phyloP scores from a whole-genome alignment of 345 rosid species.

The Acer saccharum region DNA sequence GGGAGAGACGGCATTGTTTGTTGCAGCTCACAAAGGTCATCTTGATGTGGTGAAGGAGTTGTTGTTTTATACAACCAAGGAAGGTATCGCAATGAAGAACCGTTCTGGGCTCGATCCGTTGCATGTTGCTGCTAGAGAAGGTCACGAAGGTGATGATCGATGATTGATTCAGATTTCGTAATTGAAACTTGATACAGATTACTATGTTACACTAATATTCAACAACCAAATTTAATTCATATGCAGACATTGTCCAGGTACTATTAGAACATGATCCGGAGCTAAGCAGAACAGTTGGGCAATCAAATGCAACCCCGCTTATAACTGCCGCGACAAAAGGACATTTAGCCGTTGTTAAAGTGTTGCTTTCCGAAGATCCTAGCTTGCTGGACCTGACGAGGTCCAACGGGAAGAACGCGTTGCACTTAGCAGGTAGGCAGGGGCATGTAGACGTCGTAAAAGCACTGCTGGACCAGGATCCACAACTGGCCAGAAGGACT shows the following conservation, averaged over 20 bases:
- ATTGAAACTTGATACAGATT: neutral
- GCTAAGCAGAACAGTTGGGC: slow-evolving; percentile 71
- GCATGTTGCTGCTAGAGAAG: slow-evolving; percentile 84
- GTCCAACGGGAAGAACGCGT: slow-evolving; percentile 87
- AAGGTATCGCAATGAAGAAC: slow-evolving; percentile 66
- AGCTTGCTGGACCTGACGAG: slow-evolving; percentile 61
- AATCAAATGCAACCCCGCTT: slow-evolving; percentile 85
- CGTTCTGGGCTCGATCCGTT: slow-evolving; percentile 68
- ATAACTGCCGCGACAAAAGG: slow-evolving; percentile 83
- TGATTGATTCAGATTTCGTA: neutral
- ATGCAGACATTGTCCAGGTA: slow-evolving; percentile 78
- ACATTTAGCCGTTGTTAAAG: slow-evolving; percentile 58
- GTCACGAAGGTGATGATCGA: slow-evolving; percentile 64
- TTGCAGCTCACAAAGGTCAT: slow-evolving; percentile 88
- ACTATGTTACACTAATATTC: too few species aligned
- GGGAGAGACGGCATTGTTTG: slow-evolving; percentile 89
- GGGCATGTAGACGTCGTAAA: slow-evolving; percentile 85
- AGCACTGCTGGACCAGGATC: slow-evolving; percentile 62
- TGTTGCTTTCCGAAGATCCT: slow-evolving; percentile 63
- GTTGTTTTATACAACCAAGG: slow-evolving; percentile 56
- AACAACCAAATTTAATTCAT: neutral
- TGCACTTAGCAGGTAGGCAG: slow-evolving; percentile 90
- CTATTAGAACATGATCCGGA: slow-evolving; percentile 66
- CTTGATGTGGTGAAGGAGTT: slow-evolving; percentile 73
- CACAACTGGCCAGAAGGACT: slow-evolving; percentile 73